These are phyloP conservation scores for Malassezia equina DNA, from an alignment of 1,284 basidiomycete species.

Conservation along the genomic window DNA sequence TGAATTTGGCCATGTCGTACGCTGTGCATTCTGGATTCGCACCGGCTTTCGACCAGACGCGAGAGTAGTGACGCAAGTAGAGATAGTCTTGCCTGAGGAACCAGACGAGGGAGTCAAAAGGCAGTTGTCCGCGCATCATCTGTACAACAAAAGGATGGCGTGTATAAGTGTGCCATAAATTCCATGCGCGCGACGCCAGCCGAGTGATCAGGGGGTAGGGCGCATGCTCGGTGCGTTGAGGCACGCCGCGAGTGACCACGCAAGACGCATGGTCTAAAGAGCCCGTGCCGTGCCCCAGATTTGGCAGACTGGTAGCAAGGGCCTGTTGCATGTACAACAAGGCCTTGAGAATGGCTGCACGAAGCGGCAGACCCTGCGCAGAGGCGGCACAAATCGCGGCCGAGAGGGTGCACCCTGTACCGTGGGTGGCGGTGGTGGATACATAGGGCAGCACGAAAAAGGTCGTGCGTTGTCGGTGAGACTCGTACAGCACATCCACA, in stretches of 20 bases:
- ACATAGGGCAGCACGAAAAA: constrained; percentile 33
- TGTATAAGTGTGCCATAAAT: constrained; percentile 41
- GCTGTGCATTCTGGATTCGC: constrained; percentile 51
- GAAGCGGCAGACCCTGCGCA: constrained; percentile 56
- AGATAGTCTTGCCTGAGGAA: constrained; percentile 64
- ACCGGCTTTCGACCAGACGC: constrained; percentile 58
- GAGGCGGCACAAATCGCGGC: constrained; percentile 68
- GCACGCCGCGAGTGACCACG: constrained; percentile 49
- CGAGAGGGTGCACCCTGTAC: constrained; percentile 84
- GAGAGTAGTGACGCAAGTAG: constrained; percentile 52
- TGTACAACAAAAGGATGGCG: constrained; percentile 72
- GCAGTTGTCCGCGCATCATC: constrained; percentile 63
- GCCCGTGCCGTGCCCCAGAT: constrained; percentile 66
- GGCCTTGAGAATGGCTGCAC: constrained; percentile 57
- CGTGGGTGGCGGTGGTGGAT: constrained; percentile 56
- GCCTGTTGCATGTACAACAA: constrained; percentile 66
- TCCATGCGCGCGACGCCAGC: constrained; percentile 27
- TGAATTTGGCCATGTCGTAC: constrained; percentile 58
- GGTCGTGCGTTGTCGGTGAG: constrained; percentile 1
- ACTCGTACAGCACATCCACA: constrained; percentile 58
- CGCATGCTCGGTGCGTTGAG: background rate
- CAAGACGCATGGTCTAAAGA: constrained; percentile 78
- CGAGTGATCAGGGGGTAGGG: background rate
- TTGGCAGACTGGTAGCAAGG: constrained; percentile 61
- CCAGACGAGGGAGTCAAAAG: constrained; percentile 61